Evolutionary conservation across 352 stramenopile genomes (phyloP), one percentile per base, ranked within the genome.

Genomic region (Phytophthora cryptogea): DNA sequence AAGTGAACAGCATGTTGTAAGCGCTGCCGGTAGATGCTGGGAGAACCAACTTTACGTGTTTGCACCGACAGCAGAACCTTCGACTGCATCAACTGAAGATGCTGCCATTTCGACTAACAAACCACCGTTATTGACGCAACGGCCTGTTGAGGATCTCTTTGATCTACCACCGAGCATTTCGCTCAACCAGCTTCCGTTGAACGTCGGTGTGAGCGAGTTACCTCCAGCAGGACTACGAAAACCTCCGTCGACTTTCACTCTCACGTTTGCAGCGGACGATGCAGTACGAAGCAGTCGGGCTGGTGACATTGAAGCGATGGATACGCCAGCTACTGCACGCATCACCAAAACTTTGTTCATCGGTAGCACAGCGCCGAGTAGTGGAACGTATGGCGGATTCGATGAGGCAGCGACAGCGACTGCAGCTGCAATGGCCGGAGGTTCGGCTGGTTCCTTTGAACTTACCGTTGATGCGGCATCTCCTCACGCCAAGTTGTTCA

Each of bases 31-130:
- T 1, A 73, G 81, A 0, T 92, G 84, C 58, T 92, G 84, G 80
- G 84, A 92, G 52, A 83, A 88, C 33, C 84, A 95, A 36, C 49
- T 93, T 3, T 94, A 90, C 54, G 68, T 90, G 6, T 83, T 80
- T 32, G 72, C 68, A 14, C 79, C 70, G 1, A 50, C n/a, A 16
- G 49, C 45, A 8, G 42, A 53, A 26, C 1, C 10, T 32, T 14
- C 14, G 3, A 16, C 26, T 14, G 9, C n/a, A 14, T n/a, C 35
- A 26, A 48, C 1, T 23, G 35, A 49, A 13, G 20, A 6, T 11
- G 23, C 13, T 31, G 32, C 17, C 23, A 14, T 59, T 10, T 26
- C 54, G 27, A 28, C 45, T 1, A 62, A 47, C 26, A 41, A 61
- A 7, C 46, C 63, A 7, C 63, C 52, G 3, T 48, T 68, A 11